Evolutionary conservation across 176 grass and related monocot species (phyloP), one percentile per base, ranked within the genome.

Genomic region (Oryza longistaminata): DNA sequence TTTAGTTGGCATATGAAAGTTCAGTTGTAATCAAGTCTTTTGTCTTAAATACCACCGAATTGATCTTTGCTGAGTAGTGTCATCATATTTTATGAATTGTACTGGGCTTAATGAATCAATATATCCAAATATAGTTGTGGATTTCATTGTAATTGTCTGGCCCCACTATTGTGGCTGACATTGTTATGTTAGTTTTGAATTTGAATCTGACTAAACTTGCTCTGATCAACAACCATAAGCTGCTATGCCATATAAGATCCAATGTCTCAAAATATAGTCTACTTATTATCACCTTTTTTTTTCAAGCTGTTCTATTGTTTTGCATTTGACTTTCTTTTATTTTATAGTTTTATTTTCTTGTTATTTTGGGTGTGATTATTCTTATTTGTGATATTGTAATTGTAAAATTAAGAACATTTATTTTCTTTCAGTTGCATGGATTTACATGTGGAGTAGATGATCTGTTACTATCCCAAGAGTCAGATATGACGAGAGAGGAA

Each of bases 381-480:
- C 31, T 43, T 2, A 22, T 70, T 76, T 73, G 11, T 66, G 2
- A 60, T 78, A 26, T 26, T 49, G 11, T 65, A 44, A 71, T 27
- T 79, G 46, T 46, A 25, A 40, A 39, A 33, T 9, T 81, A 66
- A 85, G 45, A 68, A 11, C n/a, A 17, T 43, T 11, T 83, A 35
- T 29, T 75, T 69, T 74, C 52, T 91, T 87, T 85, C 88, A 98
- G 96, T 83, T 93, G 12, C 91, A 98, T 87, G 96, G 96, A 9
- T 95, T 93, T 89, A 98, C 96, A 46, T 98, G 96, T 83, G 96
- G 96, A 90, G 78, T 98, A 77, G 93, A 88, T 55, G 96, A 98
- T 68, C 93, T 98, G 44, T 76, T 98, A 82, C 78, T 90, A 77
- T 58, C 53, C 73, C 68, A 81, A 74, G 42, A 70, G 29, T 50